Base-by-base conservation (phyloP, 768 basidiomycete genomes). In the Trichaptum fuscoviolaceum region DNA sequence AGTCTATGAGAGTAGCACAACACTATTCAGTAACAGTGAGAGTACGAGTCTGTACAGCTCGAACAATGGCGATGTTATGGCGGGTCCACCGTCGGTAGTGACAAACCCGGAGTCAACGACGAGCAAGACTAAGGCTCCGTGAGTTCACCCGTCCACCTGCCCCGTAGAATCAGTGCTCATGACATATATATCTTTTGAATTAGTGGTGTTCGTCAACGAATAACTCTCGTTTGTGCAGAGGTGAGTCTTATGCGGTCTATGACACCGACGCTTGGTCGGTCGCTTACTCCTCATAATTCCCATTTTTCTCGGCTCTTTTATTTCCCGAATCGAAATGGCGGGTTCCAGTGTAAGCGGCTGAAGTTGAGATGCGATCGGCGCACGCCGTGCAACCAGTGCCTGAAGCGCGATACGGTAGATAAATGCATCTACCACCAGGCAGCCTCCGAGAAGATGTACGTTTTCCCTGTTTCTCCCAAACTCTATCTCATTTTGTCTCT, bases 321-420 rank as follows among this genome's bases (percentile, higher is more conserved):
- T 52, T 52, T 52, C 42, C 42, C 42, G 42, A 52, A 52, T 52
- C 42, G 42, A 52, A 30, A 52, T 52, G 42, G 42, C 42, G 42
- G 42, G 42, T 65, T 64, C 60, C 35, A n/a, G 90, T 95, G 92
- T 80, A 94, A 94, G 75, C 90, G 92, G 6, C 82, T 94, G 64
- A 95, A 95, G 71, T 83, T 94, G 64, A 92, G 88, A 78, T 95
- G 92, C 73, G 92, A 94, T 77, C 80, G 92, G 57, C 84, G 88
- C 25, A 85, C 82, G 2, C 92, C 92, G 0, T 94, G 92, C 69
- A 85, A 85, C 0, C 88, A 87, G 30, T 94, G 93, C 70, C 82
- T 86, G 20, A 93, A 93, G 73, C 88, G 92, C 68, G 89, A 91
- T 72, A 91, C 90, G 0, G 83, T 89, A 15, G 78, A 80, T 3